phyloP scores from a whole-genome alignment of 164 flowering plant genomes.

The Piper longum region DNA sequence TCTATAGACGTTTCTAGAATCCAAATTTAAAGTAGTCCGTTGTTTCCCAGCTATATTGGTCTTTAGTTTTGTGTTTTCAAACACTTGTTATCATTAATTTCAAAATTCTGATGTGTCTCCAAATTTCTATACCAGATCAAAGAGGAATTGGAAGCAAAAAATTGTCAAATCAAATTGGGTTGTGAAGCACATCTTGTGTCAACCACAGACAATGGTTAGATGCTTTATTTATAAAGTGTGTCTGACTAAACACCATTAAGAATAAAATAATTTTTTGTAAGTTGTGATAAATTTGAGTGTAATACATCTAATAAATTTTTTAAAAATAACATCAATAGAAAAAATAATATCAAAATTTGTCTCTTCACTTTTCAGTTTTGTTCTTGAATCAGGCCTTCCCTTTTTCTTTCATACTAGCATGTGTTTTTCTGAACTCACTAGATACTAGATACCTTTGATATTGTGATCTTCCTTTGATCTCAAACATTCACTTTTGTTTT shows the following conservation, averaged over 20 bases:
- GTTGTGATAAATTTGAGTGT: background rate
- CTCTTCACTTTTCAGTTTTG: too few species aligned
- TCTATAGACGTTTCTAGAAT: too few species aligned
- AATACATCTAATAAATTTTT: too few species aligned
- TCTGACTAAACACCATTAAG: background rate
- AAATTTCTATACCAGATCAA: slow-evolving; percentile 32
- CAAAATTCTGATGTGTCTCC: background rate
- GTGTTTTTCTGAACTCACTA: background rate
- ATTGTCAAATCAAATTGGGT: slow-evolving; percentile 49
- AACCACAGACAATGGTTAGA: slow-evolving; percentile 41
- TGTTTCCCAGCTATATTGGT: background rate
- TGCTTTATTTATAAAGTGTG: slow-evolving; percentile 4
- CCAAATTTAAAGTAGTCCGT: background rate
- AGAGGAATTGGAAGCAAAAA: slow-evolving; percentile 42
- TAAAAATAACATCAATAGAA: too few species aligned
- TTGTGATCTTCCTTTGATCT: slow-evolving; percentile 13
- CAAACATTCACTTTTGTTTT: background rate
- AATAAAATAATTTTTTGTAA: background rate
- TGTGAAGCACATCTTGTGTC: slow-evolving; percentile 49
- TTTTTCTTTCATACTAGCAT: background rate
- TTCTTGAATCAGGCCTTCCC: too few species aligned
- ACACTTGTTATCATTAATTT: background rate
- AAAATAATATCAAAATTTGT: too few species aligned
- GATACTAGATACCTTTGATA: slow-evolving; percentile 43
- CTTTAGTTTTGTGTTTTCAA: background rate